Evolutionary conservation across 1,284 basidiomycete species (phyloP), one percentile per base, ranked within the genome.

Genomic region (Puccinia novopanici): DNA sequence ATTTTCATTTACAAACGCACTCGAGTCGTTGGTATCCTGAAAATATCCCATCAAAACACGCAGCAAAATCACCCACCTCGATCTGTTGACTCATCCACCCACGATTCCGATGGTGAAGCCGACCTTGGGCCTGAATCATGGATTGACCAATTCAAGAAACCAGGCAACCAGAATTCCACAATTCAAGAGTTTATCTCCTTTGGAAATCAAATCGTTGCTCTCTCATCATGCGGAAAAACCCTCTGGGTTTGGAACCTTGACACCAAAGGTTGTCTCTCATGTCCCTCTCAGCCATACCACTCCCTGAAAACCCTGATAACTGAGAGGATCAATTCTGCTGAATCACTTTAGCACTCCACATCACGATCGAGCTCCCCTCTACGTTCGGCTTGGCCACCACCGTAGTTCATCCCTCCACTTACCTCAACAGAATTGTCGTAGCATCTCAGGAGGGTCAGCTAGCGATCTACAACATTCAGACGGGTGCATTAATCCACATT

Each of bases 341-440:
- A 19, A 59, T 19, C 54, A 15, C 75, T 34, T 4, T 81, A 92
- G 91, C 87, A 71, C 86, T 92, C 15, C 88, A 90, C 74, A 87
- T 87, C 2, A 89, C 89, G 13, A 90, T 97, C 67, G 88, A 91
- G 73, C 95, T 95, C 83, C 90, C 92, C 59, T 84, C 88, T 17
- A 90, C 89, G 6, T 98, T 98, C 85, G 92, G 91, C 0, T 55
- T 52, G 27, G 95, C 96, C 12, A 92, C 90, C 13, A 89, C 89
- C 24, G 87, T 98, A 42, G 88, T 98, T 8, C 97, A 99, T 86
- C 97, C 97, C 0, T 92, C 94, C 0, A 99, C 97, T 4, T 99
- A 99, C 86, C 87, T 99, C 76, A 98, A 99, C 88, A 99, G 99
- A 87, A 89, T 99, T 0, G 88, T 99, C 0, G 89, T 99, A 12